A percentile compares a stretch with the other conserved stretches of the same genome.
These are phyloP conservation scores for Colletotrichum viniferum DNA, from an alignment of 2,329 filamentous ascomycete genomes.

Conservation along the genomic window DNA sequence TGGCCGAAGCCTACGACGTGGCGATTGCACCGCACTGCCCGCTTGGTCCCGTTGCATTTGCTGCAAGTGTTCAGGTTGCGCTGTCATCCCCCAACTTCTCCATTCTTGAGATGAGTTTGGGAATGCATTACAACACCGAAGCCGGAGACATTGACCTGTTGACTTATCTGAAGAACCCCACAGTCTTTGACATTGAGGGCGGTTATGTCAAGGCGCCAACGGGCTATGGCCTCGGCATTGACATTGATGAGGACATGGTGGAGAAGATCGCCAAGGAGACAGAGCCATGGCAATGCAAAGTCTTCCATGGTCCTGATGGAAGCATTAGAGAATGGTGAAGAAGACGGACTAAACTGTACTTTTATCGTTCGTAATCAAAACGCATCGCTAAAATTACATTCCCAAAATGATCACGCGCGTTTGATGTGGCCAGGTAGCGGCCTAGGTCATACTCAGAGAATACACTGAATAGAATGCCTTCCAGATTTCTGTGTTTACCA, in stretches of 20 bases:
- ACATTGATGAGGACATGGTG: conserved; percentile 67
- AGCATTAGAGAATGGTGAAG: conserved; percentile 62
- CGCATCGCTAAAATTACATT: not conserved
- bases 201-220: conserved; percentile 61
- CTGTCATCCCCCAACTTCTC: conserved; percentile 60
- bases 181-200: conserved; percentile 60
- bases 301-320: conserved; percentile 64
- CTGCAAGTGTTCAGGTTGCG: conserved; percentile 67
- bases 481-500: not conserved
- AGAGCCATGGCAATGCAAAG: conserved; percentile 58
- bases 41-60: conserved; percentile 69
- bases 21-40: conserved; percentile 70
- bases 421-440: not conserved
- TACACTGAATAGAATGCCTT: not conserved
- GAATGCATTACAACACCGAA: conserved; percentile 70
- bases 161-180: conserved; percentile 63
- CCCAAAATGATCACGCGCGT: not conserved
- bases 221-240: conserved; percentile 63
- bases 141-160: conserved; percentile 53
- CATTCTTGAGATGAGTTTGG: conserved; percentile 73
- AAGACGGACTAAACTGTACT: not conserved
- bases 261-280: conserved; percentile 54
- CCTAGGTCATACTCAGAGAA: not conserved
- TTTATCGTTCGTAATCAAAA: not conserved
- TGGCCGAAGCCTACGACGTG: conserved; percentile 71